Base-by-base conservation (phyloP, 148 eudicot species). In the Fallopia convolvulus region DNA sequence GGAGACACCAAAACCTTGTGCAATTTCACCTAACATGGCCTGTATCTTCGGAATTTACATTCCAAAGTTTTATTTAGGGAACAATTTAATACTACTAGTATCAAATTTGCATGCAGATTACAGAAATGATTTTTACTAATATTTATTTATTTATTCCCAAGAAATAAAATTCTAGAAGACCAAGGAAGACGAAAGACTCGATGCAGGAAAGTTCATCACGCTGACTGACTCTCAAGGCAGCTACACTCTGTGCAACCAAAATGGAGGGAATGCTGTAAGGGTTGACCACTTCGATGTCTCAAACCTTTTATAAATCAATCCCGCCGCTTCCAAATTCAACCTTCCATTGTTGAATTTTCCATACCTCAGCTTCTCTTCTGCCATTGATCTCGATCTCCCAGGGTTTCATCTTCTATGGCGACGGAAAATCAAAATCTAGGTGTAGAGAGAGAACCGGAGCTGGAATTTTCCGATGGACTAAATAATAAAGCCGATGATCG, bases 311-410 rank as follows among this genome's bases (percentile, higher is more conserved):
- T 65, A 2, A 65, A 65, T 13, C 70, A 65, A 65, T 13, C 70
- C 70, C 70, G 70, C 68, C 4, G 68, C 68, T 60, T 60, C 66
- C 66, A 63, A 30, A 4, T 30, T 15, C 70, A 63, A 12, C 70
- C 18, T 32, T 32, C 41, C 30, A 32, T 30, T 60, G 50, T 47
- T 47, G 50, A 47, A 11, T 11, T 47, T 47, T 50, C 56, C 20
- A 52, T 14, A 17, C 15, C 40, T 4, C 40, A 65, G 32, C 17
- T 32, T 26, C 68, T 65, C 70, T 65, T 30, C 70, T 4, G 70
- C 18, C 26, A 12, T 60, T 60, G 33, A 60, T 26, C 8, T 60
- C 68, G 33, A 60, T 26, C 8, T 60, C 68, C 26, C 14, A 23
- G 33, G 0, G 0, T 60, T 9, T 36, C 36, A 23, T 60, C 33